Evolutionary conservation across 768 basidiomycete species (phyloP).

Genomic region (Kwoniella botswanensis): DNA sequence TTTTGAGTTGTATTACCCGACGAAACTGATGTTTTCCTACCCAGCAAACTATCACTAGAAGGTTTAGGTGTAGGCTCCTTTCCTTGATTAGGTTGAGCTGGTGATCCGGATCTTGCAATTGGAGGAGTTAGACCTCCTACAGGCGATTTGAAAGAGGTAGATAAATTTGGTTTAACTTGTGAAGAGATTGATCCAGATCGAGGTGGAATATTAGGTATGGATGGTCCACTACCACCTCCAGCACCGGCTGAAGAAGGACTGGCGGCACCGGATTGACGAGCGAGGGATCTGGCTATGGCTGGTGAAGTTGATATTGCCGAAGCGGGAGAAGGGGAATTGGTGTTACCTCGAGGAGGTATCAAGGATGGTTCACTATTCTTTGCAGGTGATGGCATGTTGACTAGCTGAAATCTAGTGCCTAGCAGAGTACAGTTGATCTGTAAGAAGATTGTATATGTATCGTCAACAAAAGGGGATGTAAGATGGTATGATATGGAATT

Average conservation of each 20-base stretch:
- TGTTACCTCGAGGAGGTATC: background rate
- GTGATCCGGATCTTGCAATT: background rate
- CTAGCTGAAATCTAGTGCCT: too few species aligned
- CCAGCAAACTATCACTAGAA: constrained; percentile 22
- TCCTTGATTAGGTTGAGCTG: constrained; percentile 1
- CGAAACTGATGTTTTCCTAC: constrained; percentile 14
- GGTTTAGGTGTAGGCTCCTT: constrained; percentile 9
- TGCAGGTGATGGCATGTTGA: background rate
- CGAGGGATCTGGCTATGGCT: constrained; percentile 13
- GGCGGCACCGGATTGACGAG: background rate
- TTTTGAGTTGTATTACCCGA: constrained; percentile 1
- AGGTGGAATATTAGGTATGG: constrained; percentile 43
- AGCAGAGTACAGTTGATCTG: too few species aligned
- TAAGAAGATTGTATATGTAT: too few species aligned
- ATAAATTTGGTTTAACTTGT: constrained; percentile 1
- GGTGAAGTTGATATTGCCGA: constrained; percentile 11
- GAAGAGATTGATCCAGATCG: constrained; percentile 24
- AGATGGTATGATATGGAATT: background rate
- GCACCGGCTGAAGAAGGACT: background rate
- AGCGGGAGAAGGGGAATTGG: background rate
- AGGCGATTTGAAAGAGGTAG: constrained; percentile 24
- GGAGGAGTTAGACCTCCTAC: background rate
- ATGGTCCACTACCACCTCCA: background rate
- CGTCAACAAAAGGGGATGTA: too few species aligned
- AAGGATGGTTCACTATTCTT: background rate